Percentiles rank a stretch among this genome's conserved stretches.
Evolutionary conservation across 164 flowering plant species (phyloP).

Genomic region (Vitis cinerea): DNA sequence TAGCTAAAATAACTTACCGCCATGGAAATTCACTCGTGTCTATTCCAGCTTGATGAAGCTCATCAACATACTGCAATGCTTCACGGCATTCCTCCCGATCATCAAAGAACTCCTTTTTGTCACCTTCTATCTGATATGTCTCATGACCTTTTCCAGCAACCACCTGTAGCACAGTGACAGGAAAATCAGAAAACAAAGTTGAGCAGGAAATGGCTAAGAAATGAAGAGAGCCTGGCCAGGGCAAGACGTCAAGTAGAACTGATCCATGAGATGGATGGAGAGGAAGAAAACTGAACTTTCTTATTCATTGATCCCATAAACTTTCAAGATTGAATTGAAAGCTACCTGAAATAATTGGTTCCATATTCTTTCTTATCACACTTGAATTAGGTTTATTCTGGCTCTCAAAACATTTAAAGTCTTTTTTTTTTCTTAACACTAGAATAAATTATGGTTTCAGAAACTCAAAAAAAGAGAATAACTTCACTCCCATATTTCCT

Average conservation of each 20-base stretch:
- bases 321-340: neutral
- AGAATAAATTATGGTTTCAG: too few species aligned
- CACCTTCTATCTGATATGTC: constrained; percentile 78
- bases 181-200: neutral
- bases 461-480: too few species aligned
- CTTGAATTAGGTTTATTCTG: neutral
- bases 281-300: neutral
- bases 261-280: too few species aligned
- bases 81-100: constrained; percentile 97
- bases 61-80: constrained; percentile 94
- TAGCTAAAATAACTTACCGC: constrained; percentile 50
- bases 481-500: too few species aligned
- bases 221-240: neutral
- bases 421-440: too few species aligned
- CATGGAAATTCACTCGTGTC: constrained; percentile 98
- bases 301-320: neutral
- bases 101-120: constrained; percentile 84
- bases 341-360: neutral
- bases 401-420: too few species aligned
- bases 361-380: neutral
- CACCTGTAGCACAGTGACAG: constrained; percentile 51
- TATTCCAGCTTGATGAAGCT: constrained; percentile 94
- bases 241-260: too few species aligned
- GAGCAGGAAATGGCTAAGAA: neutral
- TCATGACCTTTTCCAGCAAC: constrained; percentile 98